Evolutionary conservation across 352 stramenopile species (phyloP).

Genomic region (Phytophthora pseudosyringae): DNA sequence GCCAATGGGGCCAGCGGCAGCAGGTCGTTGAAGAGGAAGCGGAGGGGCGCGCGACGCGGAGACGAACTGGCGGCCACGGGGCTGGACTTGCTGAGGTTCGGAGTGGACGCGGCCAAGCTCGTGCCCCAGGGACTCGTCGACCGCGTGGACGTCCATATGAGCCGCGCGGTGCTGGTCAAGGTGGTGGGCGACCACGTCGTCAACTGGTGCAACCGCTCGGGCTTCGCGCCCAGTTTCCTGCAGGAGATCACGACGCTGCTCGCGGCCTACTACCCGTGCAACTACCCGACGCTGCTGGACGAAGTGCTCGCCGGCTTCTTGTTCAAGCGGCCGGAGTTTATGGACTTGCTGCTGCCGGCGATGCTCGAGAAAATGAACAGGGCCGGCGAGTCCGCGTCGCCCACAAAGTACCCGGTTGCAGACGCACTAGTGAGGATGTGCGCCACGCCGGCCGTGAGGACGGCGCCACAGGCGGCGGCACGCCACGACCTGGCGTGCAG

Average conservation of each 20-base stretch:
- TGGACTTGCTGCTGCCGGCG: slow-evolving; percentile 57
- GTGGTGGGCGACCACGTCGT: slow-evolving; percentile 71
- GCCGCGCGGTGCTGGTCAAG: slow-evolving; percentile 46
- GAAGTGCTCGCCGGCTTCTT: slow-evolving; percentile 79
- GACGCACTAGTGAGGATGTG: slow-evolving; percentile 66
- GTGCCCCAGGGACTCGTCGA: slow-evolving; percentile 87
- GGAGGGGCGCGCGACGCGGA: slow-evolving; percentile 30
- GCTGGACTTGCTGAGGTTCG: slow-evolving; percentile 69
- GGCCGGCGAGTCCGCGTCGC: slow-evolving; percentile 59
- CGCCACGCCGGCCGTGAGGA: slow-evolving; percentile 9
- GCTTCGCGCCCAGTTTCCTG: slow-evolving; percentile 74
- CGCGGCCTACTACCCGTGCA: slow-evolving; percentile 84
- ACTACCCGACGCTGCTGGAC: slow-evolving; percentile 82
- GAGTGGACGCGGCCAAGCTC: slow-evolving; percentile 77
- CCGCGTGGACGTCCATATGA: slow-evolving; percentile 75
- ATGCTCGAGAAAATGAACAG: slow-evolving; percentile 85
- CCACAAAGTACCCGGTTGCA: slow-evolving; percentile 72
- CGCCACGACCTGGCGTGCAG: slow-evolving; percentile 73
- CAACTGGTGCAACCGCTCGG: slow-evolving; percentile 73
- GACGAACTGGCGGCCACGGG: slow-evolving; percentile 28
- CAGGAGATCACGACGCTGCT: slow-evolving; percentile 75
- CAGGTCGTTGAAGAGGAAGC: slow-evolving; percentile 58
- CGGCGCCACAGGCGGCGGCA: slow-evolving; percentile 12
- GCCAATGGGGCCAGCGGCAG: slow-evolving; percentile 11
- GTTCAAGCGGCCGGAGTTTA: slow-evolving; percentile 81